Evolutionary conservation across 768 basidiomycete genomes (phyloP).

Genomic region (Galerina sulciceps): DNA sequence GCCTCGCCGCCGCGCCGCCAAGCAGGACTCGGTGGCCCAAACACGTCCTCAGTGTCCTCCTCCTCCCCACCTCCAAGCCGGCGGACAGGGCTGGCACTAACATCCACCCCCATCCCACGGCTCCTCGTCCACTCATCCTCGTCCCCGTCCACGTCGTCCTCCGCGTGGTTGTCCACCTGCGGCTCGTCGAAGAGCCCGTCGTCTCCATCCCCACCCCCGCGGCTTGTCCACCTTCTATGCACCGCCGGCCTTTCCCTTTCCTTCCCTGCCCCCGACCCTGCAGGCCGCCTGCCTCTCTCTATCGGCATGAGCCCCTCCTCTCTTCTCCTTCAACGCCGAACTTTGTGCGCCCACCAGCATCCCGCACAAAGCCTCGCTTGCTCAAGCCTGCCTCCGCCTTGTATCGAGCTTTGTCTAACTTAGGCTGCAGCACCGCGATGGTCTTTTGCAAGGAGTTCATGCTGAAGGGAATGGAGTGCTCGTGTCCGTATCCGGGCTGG

Average conservation of each 20-base stretch:
- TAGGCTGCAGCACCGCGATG: conserved; percentile 41
- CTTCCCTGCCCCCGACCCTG: conserved; percentile 28
- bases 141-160: conserved; percentile 25
- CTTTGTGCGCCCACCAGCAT: conserved; percentile 32
- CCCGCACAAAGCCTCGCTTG: conserved; percentile 58
- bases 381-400: conserved; percentile 75
- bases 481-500: not conserved
- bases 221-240: conserved; percentile 33
- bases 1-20: too few species aligned
- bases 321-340: conserved; percentile 31
- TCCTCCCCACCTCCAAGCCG: not conserved
- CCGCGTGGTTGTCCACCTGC: conserved; percentile 28
- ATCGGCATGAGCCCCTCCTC: conserved; percentile 37
- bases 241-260: not conserved
- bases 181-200: conserved; percentile 28
- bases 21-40: not conserved
- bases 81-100: not conserved
- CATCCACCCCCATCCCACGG: not conserved
- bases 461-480: not conserved
- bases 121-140: conserved; percentile 5
- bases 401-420: conserved; percentile 61
- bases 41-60: not conserved
- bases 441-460: conserved; percentile 44
- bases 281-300: conserved; percentile 38
- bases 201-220: conserved; percentile 38